Evolutionary conservation across 768 basidiomycete species (phyloP), one percentile per base, ranked within the genome.

Genomic region (Mycena maculata): DNA sequence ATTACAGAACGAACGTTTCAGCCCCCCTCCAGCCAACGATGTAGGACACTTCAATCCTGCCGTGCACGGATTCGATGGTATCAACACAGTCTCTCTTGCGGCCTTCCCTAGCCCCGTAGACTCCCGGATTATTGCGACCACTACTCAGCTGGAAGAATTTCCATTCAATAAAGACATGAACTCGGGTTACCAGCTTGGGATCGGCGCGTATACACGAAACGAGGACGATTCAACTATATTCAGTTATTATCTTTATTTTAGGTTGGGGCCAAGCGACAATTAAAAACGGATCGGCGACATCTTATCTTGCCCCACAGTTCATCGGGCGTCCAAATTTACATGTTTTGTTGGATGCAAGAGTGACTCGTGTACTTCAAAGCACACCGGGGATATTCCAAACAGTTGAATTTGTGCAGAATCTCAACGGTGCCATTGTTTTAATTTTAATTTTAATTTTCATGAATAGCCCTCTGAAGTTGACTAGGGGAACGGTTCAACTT

Each of bases 101-200:
- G 74, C 76, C 0, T 76, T 66, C 45, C 61, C 74, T 1, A 52
- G 15, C 13, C 20, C 65, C 5, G 52, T 76, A 12, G 77, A 80
- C 64, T 41, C 57, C 8, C 65, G 66, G 3, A 67, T 78, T 31
- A 60, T 80, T 8, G 44, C 69, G 27, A 71, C 77, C 10, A 75
- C 79, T 0, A 9, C 61, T 12, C 52, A 78, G 38, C 60, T 53
- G 16, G 23, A 27, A 2, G 42, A 63, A n/a, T 73, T 67, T 45
- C 67, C 72, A 10, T 73, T 69, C 48, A 67, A 69, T 18, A 33
- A 67, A 1, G 72, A 73, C 47, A 73, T 71, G 70, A 73, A 80
- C 63, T 70, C 71, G 2, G 81, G 81, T 1, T 62, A 68, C 41
- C 69, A 69, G 2, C 56, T 79, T 10, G 81, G 81, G 2, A 62